A percentile compares a stretch with the other conserved stretches of the same genome.
phyloP scores from a whole-genome alignment of 2,329 filamentous ascomycete species.

The Fusarium agapanthi region DNA sequence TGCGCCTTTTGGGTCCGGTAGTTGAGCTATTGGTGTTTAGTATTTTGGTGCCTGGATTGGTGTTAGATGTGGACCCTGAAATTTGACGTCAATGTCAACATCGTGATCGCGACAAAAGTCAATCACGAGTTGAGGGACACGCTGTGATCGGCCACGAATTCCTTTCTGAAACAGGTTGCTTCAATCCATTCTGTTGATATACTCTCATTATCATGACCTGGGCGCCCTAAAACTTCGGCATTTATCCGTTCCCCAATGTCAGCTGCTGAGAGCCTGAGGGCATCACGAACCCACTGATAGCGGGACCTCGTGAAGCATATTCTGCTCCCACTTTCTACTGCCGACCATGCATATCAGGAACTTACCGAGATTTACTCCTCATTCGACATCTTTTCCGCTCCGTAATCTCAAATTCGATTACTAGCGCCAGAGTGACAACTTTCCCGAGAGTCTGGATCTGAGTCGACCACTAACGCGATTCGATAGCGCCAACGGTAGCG shows the following conservation, averaged over 20 bases:
- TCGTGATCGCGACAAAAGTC: background rate
- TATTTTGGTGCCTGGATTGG: background rate
- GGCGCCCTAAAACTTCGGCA: too few relatives aligned
- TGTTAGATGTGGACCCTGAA: background rate
- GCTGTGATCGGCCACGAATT: fast-evolving
- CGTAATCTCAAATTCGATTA: background rate
- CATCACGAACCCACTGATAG: background rate
- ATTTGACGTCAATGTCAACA: background rate
- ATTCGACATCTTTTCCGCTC: background rate
- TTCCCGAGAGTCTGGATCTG: background rate
- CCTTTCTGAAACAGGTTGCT: fast-evolving
- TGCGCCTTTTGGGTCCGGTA: background rate
- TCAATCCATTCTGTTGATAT: too few relatives aligned
- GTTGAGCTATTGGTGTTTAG: slow-evolving; percentile 7
- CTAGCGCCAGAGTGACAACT: background rate
- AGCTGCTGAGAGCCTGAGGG: background rate
- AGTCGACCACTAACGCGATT: background rate
- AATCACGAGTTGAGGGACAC: background rate
- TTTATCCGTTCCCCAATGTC: background rate
- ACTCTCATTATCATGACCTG: background rate
- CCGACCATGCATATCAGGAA: background rate
- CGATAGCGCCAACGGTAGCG: slow-evolving; percentile 11
- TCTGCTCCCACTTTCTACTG: background rate
- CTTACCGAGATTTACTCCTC: background rate
- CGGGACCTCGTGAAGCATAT: background rate